These are phyloP conservation scores for Metarhizium anisopliae DNA, from an alignment of 2,329 filamentous ascomycete genomes.

Conservation along the genomic window DNA sequence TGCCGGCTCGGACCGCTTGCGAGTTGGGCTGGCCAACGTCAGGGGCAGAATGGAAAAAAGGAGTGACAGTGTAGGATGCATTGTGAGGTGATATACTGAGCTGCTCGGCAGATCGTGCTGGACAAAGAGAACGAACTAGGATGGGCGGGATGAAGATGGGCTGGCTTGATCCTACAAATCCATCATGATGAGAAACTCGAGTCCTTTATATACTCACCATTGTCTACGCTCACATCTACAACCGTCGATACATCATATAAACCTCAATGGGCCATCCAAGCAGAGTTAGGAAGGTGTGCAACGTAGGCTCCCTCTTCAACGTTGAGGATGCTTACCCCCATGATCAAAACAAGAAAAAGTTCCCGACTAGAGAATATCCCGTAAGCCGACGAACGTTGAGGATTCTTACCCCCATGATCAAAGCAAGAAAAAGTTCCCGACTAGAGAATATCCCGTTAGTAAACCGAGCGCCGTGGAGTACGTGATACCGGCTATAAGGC, in stretches of 20 bases:
- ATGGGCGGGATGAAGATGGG: background rate
- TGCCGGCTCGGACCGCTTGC: conserved; percentile 16
- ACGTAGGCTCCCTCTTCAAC: too few species aligned
- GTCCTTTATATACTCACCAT: background rate
- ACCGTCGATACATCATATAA: too few species aligned
- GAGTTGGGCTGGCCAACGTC: conserved; percentile 18
- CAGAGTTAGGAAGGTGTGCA: background rate
- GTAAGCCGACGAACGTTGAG: background rate
- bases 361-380: background rate
- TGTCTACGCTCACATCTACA: background rate
- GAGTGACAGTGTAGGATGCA: background rate
- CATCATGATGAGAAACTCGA: background rate
- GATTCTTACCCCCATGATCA: background rate
- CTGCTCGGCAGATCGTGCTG: background rate
- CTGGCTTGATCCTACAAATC: background rate
- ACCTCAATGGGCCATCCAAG: background rate
- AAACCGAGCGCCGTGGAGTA: background rate
- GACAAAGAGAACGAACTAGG: too few species aligned
- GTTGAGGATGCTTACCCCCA: too few species aligned
- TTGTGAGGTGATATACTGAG: background rate
- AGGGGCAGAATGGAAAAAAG: conserved; percentile 23
- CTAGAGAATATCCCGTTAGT: background rate
- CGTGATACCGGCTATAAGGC: too few species aligned
- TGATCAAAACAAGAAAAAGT: too few species aligned
- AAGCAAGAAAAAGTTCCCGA: background rate